phyloP scores from a whole-genome alignment of 257 asterid genomes.

The Capsicum chinense region DNA sequence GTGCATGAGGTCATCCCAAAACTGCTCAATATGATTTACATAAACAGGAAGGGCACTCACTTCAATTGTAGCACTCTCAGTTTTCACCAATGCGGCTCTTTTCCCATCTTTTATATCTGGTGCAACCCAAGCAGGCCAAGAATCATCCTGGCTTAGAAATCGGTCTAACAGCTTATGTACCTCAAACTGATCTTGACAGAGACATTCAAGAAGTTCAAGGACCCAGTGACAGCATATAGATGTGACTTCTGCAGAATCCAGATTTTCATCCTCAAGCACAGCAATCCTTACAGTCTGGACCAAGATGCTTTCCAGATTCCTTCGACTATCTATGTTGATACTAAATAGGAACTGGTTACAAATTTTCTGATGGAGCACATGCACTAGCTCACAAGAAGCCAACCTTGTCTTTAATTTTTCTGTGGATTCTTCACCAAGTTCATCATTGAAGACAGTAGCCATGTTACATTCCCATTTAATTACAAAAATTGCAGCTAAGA shows the following conservation, averaged over 20 bases:
- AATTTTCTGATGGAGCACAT: conserved; percentile 52
- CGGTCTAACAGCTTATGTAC: conserved; percentile 77
- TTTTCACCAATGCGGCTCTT: conserved; percentile 46
- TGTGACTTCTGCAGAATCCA: conserved; percentile 56
- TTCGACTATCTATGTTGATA: conserved; percentile 44
- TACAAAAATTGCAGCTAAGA: conserved; percentile 64
- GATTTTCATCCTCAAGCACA: conserved; percentile 49
- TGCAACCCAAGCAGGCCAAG: conserved; percentile 73
- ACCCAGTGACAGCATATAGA: conserved; percentile 77
- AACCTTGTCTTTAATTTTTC: conserved; percentile 56
- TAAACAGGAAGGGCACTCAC: conserved; percentile 57
- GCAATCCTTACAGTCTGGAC: conserved; percentile 58
- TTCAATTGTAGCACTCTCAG: conserved; percentile 46
- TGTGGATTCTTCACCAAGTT: conserved; percentile 49
- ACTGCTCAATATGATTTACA: background rate
- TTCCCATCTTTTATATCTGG: conserved; percentile 52
- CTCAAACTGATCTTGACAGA: conserved; percentile 72
- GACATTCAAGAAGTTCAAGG: conserved; percentile 59
- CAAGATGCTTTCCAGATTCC: conserved; percentile 58
- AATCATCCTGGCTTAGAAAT: conserved; percentile 60
- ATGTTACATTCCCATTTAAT: conserved; percentile 86
- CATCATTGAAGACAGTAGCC: conserved; percentile 47
- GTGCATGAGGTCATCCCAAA: conserved; percentile 29
- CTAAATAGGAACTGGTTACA: conserved; percentile 51
- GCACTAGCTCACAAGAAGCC: conserved; percentile 65